Evolutionary conservation across 768 basidiomycete species (phyloP).

Genomic region (Brasilioporus rufonigricans): DNA sequence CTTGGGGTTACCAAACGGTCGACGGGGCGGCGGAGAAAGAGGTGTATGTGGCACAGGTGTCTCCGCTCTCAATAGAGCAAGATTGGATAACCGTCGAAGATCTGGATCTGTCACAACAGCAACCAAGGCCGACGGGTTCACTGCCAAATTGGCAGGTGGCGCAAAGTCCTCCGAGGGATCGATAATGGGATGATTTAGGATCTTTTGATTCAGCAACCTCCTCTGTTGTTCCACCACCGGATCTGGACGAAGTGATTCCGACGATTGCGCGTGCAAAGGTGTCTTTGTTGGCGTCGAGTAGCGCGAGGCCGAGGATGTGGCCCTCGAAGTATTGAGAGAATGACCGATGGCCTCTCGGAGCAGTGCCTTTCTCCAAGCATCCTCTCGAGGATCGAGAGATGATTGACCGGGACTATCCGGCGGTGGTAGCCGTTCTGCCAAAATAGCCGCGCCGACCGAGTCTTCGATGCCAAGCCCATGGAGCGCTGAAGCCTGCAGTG

Average conservation of each 20-base stretch:
- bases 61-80: constrained; percentile 56
- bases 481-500: constrained; percentile 70
- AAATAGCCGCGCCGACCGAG: constrained; percentile 69
- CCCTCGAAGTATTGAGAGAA: constrained; percentile 61
- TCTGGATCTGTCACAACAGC: constrained; percentile 29
- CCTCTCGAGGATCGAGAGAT: constrained; percentile 52
- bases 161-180: constrained; percentile 33
- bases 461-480: constrained; percentile 73
- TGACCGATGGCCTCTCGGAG: constrained; percentile 77
- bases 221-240: constrained; percentile 22
- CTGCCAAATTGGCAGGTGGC: constrained; percentile 3
- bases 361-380: constrained; percentile 74
- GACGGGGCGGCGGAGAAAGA: constrained; percentile 63
- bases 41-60: constrained; percentile 65
- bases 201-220: constrained; percentile 41
- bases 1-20: constrained; percentile 38
- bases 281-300: constrained; percentile 39
- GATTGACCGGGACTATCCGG: constrained; percentile 60
- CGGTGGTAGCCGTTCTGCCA: constrained; percentile 73
- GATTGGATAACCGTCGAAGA: constrained; percentile 38
- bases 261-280: constrained; percentile 19
- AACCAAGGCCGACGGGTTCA: constrained; percentile 10
- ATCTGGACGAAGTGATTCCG: constrained; percentile 22
- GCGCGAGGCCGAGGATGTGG: constrained; percentile 35
- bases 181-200: constrained; percentile 41